Base-by-base conservation (phyloP, 148 eudicot genomes). In the Cornus suecica region DNA sequence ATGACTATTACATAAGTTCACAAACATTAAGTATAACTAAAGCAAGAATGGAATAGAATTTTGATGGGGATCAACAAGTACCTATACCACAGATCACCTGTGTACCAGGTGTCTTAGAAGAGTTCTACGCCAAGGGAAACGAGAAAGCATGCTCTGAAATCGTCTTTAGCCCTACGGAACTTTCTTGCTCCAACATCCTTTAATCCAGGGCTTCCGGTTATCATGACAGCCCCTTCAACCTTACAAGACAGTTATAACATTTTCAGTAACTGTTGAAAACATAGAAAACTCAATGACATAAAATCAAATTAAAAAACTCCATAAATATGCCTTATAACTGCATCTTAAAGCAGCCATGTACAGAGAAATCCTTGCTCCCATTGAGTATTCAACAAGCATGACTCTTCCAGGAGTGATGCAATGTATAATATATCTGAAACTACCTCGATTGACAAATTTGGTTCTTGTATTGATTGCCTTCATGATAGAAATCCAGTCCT, bases 141-240 rank as follows among this genome's bases (percentile, higher is more conserved):
- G 8, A 95, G 88, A 13, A 87, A 78, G 66, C 76, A 60, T n/a
- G 98, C 90, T 78, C 86, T 83, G 70, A 87, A 86, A 81, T 95
- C 94, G 82, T 93, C 97, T 83, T 82, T 88, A 23, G 92, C 96
- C 58, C 81, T 88, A 32, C 97, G 90, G 23, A 84, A 70, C 66
- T 80, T 83, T 80, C 98, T 92, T 30, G 82, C 90, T 9, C 34
- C 71, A 22, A 48, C 74, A 68, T 91, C 84, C 51, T 70, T 70
- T 71, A 95, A 76, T 65, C 99, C 99, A 70, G 99, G 98, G 84
- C 98, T 95, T 83, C 99, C 99, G 83, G 99, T 91, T 41, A 95
- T 80, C 68, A 95, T 83, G 32, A 95, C 76, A 68, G 93, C 94
- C 80, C 91, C 87, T 79, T 80, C 78, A 77, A 93, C 84, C 99